Conservation (phyloP, 768 basidiomycete genomes). For the Pleurotus eryngii region DNA sequence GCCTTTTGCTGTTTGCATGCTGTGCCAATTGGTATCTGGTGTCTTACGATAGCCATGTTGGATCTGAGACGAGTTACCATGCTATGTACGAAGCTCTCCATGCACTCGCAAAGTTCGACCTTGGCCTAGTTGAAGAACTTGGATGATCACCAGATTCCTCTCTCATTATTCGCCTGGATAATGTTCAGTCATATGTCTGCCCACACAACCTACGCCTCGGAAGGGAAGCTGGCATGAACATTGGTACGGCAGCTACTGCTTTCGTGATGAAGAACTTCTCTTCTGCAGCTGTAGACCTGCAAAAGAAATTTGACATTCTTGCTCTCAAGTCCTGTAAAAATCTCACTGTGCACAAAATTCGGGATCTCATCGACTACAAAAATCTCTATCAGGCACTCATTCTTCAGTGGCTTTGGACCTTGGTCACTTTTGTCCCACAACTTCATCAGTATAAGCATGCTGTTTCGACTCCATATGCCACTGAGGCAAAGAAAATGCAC, state of each 20-base stretch:
- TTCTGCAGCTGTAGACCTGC: constrained; percentile 13
- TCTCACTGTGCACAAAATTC: background rate
- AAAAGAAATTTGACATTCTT: constrained; percentile 7
- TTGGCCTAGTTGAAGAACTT: background rate
- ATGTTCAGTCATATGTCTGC: constrained; percentile 18
- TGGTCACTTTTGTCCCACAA: background rate
- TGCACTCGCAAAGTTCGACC: constrained; percentile 10
- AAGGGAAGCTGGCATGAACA: constrained; percentile 14
- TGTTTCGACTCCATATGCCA: background rate
- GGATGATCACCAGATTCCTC: background rate
- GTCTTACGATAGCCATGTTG: constrained; percentile 9
- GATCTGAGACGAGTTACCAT: constrained; percentile 9
- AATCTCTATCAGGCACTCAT: background rate
- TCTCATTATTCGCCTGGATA: constrained; percentile 15
- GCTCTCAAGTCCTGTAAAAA: background rate
- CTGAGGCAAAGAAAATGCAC: background rate
- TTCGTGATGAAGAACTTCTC: constrained; percentile 10
- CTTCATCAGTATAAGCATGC: background rate
- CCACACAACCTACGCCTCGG: constrained; percentile 18
- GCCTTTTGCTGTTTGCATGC: constrained; percentile 12
- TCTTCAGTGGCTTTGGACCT: background rate
- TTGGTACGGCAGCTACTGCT: constrained; percentile 16
- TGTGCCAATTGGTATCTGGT: constrained; percentile 9
- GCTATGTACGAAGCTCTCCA: constrained; percentile 4
- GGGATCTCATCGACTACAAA: background rate